Evolutionary conservation across 2,329 filamentous ascomycete genomes (phyloP).

Genomic region (Colletotrichum lini): DNA sequence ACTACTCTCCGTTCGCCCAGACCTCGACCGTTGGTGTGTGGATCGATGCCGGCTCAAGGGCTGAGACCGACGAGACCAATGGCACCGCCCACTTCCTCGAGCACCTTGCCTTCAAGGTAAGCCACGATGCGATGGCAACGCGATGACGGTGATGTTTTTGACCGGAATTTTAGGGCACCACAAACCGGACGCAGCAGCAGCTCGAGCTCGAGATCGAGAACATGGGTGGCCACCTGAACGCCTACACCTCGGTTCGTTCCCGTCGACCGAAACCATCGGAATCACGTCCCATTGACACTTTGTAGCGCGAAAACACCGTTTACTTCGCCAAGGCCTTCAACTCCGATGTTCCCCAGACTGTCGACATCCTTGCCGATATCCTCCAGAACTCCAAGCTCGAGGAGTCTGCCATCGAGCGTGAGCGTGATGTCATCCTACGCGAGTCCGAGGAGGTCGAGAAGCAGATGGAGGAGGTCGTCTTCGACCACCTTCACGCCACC

Average conservation of each 20-base stretch:
- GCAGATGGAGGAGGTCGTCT: constrained; percentile 99
- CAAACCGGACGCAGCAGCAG: constrained; percentile 95
- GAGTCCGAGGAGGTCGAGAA: constrained; percentile 99
- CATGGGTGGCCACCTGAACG: constrained; percentile 99
- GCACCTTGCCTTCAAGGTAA: constrained; percentile 99
- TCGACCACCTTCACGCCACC: constrained; percentile 98
- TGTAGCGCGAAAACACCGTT: constrained; percentile 96
- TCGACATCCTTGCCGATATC: constrained; percentile 99
- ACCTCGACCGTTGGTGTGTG: constrained; percentile 98
- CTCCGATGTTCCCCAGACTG: constrained; percentile 93
- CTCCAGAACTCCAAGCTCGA: constrained; percentile 99
- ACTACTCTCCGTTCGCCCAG: constrained; percentile 98
- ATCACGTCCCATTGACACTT: constrained; percentile 30
- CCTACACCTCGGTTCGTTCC: constrained; percentile 93
- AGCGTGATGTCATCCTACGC: constrained; percentile 97
- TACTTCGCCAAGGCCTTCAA: constrained; percentile 99
- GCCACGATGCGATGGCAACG: constrained; percentile 24
- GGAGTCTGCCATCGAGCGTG: constrained; percentile 90
- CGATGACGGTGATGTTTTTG: constrained; percentile 18
- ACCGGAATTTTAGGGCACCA: constrained; percentile 77
- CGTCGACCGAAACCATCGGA: constrained; percentile 29
- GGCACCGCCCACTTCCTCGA: constrained; percentile 99
- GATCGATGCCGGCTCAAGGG: constrained; percentile 98
- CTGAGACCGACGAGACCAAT: constrained; percentile 98
- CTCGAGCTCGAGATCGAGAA: constrained; percentile 99